A percentile compares a stretch with the other conserved stretches of the same genome.
Evolutionary conservation across 768 basidiomycete genomes (phyloP).

Genomic region (Boletellus ananas): DNA sequence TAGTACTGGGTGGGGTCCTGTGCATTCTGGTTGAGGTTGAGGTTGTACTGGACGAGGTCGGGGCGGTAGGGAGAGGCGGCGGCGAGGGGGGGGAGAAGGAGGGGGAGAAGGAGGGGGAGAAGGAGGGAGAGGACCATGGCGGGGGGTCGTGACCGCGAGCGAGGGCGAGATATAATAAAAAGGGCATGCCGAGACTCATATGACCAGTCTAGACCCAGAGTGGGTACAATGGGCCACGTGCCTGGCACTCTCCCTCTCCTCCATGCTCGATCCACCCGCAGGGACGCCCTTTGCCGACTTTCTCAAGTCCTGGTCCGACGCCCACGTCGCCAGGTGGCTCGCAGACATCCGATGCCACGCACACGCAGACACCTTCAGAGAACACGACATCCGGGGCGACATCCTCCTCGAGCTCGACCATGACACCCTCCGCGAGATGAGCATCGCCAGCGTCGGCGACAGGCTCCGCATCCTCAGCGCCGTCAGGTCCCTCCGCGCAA

Average conservation of each 20-base stretch:
- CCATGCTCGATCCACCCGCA: slow-evolving; percentile 52
- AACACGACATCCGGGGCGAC: slow-evolving; percentile 89
- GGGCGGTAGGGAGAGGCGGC: slow-evolving; percentile 64
- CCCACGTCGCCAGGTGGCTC: slow-evolving; percentile 75
- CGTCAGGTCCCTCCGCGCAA: slow-evolving; percentile 72
- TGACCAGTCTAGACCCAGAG: too few relatives aligned
- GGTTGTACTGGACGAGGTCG: slow-evolving; percentile 67
- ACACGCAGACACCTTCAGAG: slow-evolving; percentile 66
- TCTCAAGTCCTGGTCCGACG: slow-evolving; percentile 68
- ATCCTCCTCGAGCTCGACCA: slow-evolving; percentile 92
- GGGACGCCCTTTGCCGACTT: slow-evolving; percentile 60
- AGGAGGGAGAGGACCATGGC: neutral
- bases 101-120: slow-evolving; percentile 40
- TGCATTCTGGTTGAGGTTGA: slow-evolving; percentile 76
- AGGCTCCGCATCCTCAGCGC: slow-evolving; percentile 82
- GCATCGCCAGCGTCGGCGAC: slow-evolving; percentile 86
- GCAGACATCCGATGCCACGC: slow-evolving; percentile 67
- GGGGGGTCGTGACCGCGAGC: neutral
- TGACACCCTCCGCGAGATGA: slow-evolving; percentile 84
- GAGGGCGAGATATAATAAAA: neutral
- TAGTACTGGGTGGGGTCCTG: slow-evolving; percentile 62
- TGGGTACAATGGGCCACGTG: neutral
- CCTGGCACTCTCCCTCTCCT: slow-evolving; percentile 1
- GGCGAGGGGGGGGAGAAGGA: slow-evolving; percentile 35
- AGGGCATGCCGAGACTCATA: too few relatives aligned